Base-by-base conservation (phyloP, 345 rosid species). In the Clausena lansium region DNA sequence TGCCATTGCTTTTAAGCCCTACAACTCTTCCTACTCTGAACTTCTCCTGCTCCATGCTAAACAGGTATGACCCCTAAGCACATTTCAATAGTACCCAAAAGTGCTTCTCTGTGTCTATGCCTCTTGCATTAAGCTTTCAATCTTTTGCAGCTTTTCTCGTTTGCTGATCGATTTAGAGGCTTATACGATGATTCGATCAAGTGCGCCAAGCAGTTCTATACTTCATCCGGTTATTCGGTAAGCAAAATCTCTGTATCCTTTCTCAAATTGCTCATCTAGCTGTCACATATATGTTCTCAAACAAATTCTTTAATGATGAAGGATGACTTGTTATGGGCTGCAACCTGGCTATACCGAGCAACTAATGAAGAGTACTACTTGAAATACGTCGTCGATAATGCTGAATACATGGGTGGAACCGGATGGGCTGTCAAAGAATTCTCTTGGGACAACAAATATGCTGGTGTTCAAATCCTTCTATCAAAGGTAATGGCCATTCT, bases 361-460 rank as follows among this genome's bases (percentile, higher is more conserved):
- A 91, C 91, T 0, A 82, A 87, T 2, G 94, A 94, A 6, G 85
- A 89, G 35, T 85, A 85, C 67, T 93, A 91, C 90, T 82, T 93
- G 74, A 90, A 88, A 72, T 93, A 94, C 28, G 86, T 84, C 14
- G 64, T 88, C 22, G 86, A 93, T 79, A 94, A 94, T 66, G 94
- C 91, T 15, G 93, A 76, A 17, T 85, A 86, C 85, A 87, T 94
- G 97, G 97, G 98, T 0, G 97, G 98, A 84, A 93, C 91, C 33
- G 91, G 97, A n/a, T 92, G 96, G 94, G 94, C 92, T 22, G 84
- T 91, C 74, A 91, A 90, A 76, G 97, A 94, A 33, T 93, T 94
- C 87, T 91, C 94, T n/a, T 94, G 97, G 98, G 97, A 94, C 85
- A 91, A 83, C 88, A 93, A 94, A 35, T 92, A 91, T 74, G 98